Base-by-base conservation (phyloP, 2,329 filamentous ascomycete species). In the Epichloe uncinata region DNA sequence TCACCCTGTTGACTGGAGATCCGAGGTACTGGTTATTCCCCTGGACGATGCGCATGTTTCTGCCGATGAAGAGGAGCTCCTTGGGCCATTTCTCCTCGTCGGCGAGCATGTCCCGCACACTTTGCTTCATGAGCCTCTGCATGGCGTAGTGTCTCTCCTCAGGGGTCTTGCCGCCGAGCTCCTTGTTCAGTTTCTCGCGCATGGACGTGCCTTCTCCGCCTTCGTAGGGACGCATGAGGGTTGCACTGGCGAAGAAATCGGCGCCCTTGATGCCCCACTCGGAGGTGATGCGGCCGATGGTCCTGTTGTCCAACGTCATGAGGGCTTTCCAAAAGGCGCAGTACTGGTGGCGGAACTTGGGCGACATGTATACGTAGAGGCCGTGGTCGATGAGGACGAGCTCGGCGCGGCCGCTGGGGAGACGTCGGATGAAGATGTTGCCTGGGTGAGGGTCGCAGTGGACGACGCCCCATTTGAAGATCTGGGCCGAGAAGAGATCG, bases 371-470 rank as follows among this genome's bases (percentile, higher is more conserved):
- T 50, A 97, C 87, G 69, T 98, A 98, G 5, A 98, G 79, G 0
- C 93, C 93, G 66, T 98, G 93, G 66, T 98, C 93, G 63, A 98
- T 95, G 36, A 98, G 81, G 1, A 97, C 91, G 33, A 98, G 77
- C 69, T 98, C 89, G 1, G 91, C 77, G 42, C 81, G 77, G n/a
- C 91, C 91, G 42, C 76, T 82, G 1, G 89, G 85, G 15, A 87
- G 74, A 8, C 93, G 84, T 8, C 93, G 85, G 61, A 97, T 84
- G 69, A 98, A 95, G 65, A 97, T 93, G 69, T 98, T 98, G 30
- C 91, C 91, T 1, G 93, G 93, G 62, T 98, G 93, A 9, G 93
- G 93, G 64, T 98, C 93, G 69, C 91, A 96, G 70, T 98, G 91
- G 0, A 97, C 87, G 42, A 87, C 78, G 12, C 93, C 93, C 87